Evolutionary conservation across 2,329 filamentous ascomycete genomes (phyloP).

Genomic region (Coleophoma cylindrospora): DNA sequence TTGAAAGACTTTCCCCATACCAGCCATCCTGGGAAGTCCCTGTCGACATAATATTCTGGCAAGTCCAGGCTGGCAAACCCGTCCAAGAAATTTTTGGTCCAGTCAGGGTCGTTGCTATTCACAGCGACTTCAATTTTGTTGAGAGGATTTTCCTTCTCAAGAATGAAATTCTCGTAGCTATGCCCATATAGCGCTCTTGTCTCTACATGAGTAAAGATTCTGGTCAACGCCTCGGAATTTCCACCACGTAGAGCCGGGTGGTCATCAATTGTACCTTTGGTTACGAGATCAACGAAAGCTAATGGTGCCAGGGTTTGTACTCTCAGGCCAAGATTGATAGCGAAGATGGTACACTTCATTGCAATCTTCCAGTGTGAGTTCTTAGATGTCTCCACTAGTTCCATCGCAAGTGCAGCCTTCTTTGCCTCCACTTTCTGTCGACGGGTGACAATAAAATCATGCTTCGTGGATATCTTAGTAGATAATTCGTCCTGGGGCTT

Average conservation of each 20-base stretch:
- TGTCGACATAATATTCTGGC: constrained; percentile 85
- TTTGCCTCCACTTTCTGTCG: constrained; percentile 74
- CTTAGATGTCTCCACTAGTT: constrained; percentile 72
- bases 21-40: constrained; percentile 91
- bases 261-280: constrained; percentile 78
- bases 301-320: constrained; percentile 82
- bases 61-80: constrained; percentile 68
- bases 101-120: constrained; percentile 67
- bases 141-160: constrained; percentile 71
- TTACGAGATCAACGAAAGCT: constrained; percentile 77
- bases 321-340: constrained; percentile 84
- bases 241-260: constrained; percentile 81
- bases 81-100: constrained; percentile 73
- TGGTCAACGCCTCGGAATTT: constrained; percentile 73
- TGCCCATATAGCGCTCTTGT: constrained; percentile 82
- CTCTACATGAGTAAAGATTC: constrained; percentile 79
- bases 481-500: constrained; percentile 59
- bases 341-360: constrained; percentile 81
- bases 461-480: constrained; percentile 57
- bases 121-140: constrained; percentile 74
- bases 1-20: constrained; percentile 89
- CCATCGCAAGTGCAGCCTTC: constrained; percentile 74
- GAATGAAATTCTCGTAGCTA: constrained; percentile 79
- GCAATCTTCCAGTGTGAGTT: constrained; percentile 96
- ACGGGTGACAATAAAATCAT: constrained; percentile 69